phyloP scores from a whole-genome alignment of 2,329 filamentous ascomycete genomes.

The Fusarium transvaalense region DNA sequence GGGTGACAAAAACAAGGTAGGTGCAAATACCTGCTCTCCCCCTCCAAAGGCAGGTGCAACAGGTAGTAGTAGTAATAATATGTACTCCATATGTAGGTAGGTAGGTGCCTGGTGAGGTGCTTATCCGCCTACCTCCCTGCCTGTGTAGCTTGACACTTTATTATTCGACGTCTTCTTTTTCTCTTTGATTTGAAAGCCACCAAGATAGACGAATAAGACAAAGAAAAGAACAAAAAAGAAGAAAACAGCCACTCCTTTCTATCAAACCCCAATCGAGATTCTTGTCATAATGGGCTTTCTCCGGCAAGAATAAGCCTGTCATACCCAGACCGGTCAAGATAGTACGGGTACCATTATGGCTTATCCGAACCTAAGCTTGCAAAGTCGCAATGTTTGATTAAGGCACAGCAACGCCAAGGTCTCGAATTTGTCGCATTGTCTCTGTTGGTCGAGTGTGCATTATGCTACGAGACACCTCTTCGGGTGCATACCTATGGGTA shows the following conservation, averaged over 20 bases:
- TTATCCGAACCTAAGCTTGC: slow-evolving; percentile 14
- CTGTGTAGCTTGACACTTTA: not conserved
- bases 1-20: not conserved
- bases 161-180: not conserved
- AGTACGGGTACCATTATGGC: not conserved
- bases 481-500: not conserved
- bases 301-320: not conserved
- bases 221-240: not conserved
- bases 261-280: not conserved
- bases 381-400: not conserved
- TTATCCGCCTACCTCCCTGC: not conserved
- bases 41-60: not conserved
- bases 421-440: not conserved
- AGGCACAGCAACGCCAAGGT: slow-evolving; percentile 10
- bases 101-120: too few species aligned
- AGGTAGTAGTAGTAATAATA: not conserved
- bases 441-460: not conserved
- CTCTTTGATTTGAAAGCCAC: not conserved
- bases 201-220: not conserved
- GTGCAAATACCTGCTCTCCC: not conserved
- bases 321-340: not conserved
- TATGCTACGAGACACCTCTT: not conserved
- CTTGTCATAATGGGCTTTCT: not conserved
- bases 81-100: too few species aligned
- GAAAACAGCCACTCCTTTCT: not conserved